Base-by-base conservation (phyloP, 495 filamentous ascomycete genomes). In the Aspergillus indologenus region DNA sequence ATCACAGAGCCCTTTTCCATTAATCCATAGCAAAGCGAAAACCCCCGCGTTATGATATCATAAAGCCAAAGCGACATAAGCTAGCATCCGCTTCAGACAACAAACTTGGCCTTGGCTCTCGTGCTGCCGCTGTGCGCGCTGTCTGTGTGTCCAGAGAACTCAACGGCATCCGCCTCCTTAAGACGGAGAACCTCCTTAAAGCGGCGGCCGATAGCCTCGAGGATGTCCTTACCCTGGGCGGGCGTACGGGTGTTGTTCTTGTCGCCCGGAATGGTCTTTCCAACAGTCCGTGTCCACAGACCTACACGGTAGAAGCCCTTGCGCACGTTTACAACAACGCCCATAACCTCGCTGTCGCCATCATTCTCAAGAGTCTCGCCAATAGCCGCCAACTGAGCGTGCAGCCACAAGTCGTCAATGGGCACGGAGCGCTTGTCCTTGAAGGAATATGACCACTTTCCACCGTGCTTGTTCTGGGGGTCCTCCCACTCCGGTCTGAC, bases 401-500 rank as follows among this genome's bases (percentile, higher is more conserved):
- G 89, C 50, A 99, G 86, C 94, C 94, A 99, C 26, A 96, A 82
- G 43, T 96, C 90, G 67, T 99, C 95, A 74, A 97, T 96, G 60
- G 88, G 87, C 64, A 93, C 85, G 58, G 76, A 81, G 62, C 90
- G 90, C 82, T 94, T 96, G 57, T 96, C 91, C 77, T 93, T 95
- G 86, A 96, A 96, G 64, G 89, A 87, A 76, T 91, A 97, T 24
- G 92, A 90, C 94, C 94, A 98, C 79, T 96, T 96, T 73, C 94
- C 94, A 62, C 94, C 94, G 70, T 96, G 91, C 85, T 98, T 98
- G 79, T 98, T 98, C 76, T 97, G 92, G 18, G 82, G 75, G 70
- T 98, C 94, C 74, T 99, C 94, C 94, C 94, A 99, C 76, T 99
- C 94, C 1, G 94, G 94, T 19, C 95, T 91, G 56, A 98, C 87